Evolutionary conservation across 345 rosid species (phyloP), one percentile per base, ranked within the genome.

Genomic region (Gossypium thurberi): DNA sequence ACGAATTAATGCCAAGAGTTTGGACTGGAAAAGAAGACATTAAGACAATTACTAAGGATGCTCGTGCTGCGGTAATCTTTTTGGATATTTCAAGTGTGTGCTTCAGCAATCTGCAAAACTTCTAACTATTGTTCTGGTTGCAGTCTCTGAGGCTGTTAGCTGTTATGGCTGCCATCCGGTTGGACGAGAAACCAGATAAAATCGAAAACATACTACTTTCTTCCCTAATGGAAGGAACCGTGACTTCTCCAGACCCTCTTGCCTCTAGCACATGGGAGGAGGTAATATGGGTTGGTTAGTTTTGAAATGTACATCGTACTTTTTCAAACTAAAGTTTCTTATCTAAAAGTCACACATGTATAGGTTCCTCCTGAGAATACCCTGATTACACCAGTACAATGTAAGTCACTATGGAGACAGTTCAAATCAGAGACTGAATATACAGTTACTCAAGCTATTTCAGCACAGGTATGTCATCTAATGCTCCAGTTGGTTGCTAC

Each of bases 371-470:
- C 86, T 15, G 77, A 86, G 69, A 80, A 82, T 23, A 82, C 82
- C 37, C 64, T 89, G 73, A 87, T 91, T 74, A 86, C 95, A 44
- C 98, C 95, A 64, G 80, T 91, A 55, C 85, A 89, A 74, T 89
- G 97, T 67, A 88, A 93, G 75, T 88, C 98, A 28, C 71, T 89
- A 75, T 88, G 98, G 97, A 84, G 93, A 78, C 98, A 88, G 79
- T 93, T 91, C 70, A 88, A 82, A 81, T 43, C 85, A 25, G 95
- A 91, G 81, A 91, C 97, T 1, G 92, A 81, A 82, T 91, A 85
- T 74, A 76, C 80, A 7, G 87, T 93, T 56, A 86, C 91, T 61
- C 97, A 91, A 83, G 97, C 93, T 69, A 85, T 87, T 75, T 84
- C 89, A 0, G 86, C 90, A 62, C 91, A 89, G 97, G 97, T 89